Base-by-base conservation (phyloP, 2,329 filamentous ascomycete species). In the Cladosporium austrohemisphaericum region DNA sequence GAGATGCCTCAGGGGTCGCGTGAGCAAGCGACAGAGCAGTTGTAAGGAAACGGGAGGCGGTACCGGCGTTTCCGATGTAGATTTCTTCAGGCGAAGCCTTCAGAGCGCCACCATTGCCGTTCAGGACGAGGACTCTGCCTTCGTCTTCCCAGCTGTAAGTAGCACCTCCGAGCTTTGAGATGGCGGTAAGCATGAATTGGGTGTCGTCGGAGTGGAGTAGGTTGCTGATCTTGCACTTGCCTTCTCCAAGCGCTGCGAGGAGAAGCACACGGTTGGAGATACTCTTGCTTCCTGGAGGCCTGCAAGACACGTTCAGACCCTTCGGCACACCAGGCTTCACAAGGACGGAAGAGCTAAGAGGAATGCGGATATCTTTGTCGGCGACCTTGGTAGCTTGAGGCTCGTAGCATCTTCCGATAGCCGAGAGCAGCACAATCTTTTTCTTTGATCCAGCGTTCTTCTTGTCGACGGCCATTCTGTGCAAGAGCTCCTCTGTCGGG, bases 381-480 rank as follows among this genome's bases (percentile, higher is more conserved):
- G 86, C 80, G n/a, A 97, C 91, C 8, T 89, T 83, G 59, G 85
- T 96, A 22, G 93, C 93, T 67, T 85, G 87, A 48, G 83, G 85
- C 71, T 98, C 93, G 63, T 92, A 72, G 1, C 90, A 94, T 61
- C 85, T 82, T 50, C 93, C 93, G 64, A 98, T 95, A 10, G 86
- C 86, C 1, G 90, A 91, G 9, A 98, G 76, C 6, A 98, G 79
- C 5, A 96, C 92, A 55, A 98, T 86, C 71, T 95, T 97, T 77
- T 98, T 98, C 69, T 92, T 90, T 52, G 81, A 81, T 2, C 93
- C 93, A 36, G 95, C 87, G 57, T 98, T 98, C 76, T 98, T 98
- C 79, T 98, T 98, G 71, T 98, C 93, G 7, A 98, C 86, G 0
- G 86, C 90, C 93, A 98, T 98, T 66, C 95, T 95, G 57, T 85